Evolutionary conservation across 2,329 filamentous ascomycete species (phyloP).

Genomic region (Neofusicoccum laricinum): DNA sequence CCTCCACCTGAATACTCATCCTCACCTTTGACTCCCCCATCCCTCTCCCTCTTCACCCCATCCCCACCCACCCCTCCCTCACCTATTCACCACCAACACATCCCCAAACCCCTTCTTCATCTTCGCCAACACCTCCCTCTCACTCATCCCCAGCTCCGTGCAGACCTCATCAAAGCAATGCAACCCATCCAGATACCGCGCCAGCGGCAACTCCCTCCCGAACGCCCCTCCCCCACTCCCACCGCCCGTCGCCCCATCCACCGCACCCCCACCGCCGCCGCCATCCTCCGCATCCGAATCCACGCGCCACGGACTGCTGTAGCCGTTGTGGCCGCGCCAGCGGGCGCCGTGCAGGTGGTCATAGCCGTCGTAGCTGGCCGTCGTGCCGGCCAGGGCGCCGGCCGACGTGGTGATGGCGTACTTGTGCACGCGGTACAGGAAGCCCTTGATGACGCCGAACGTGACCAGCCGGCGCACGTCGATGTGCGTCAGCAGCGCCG

Average conservation of each 20-base stretch:
- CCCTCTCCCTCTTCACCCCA: neutral
- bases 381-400: slow-evolving; percentile 46
- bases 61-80: neutral
- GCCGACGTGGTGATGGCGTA: slow-evolving; percentile 60
- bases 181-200: slow-evolving; percentile 69
- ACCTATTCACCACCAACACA: slow-evolving; percentile 28
- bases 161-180: slow-evolving; percentile 82
- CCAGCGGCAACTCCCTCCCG: slow-evolving; percentile 45
- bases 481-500: slow-evolving; percentile 68
- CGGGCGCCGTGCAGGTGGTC: slow-evolving; percentile 26
- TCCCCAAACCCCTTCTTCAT: slow-evolving; percentile 49
- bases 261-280: slow-evolving; percentile 4
- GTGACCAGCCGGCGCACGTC: slow-evolving; percentile 91
- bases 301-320: neutral
- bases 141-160: slow-evolving; percentile 68
- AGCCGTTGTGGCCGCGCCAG: slow-evolving; percentile 8
- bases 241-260: slow-evolving; percentile 22
- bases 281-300: slow-evolving; percentile 15
- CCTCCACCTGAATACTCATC: too few relatives aligned
- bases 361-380: slow-evolving; percentile 23
- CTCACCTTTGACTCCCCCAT: too few relatives aligned
- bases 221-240: slow-evolving; percentile 8
- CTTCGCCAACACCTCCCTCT: slow-evolving; percentile 67
- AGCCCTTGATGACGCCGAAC: slow-evolving; percentile 93
- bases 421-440: slow-evolving; percentile 89